These are phyloP conservation scores for Pseudognaphalium luteoalbum DNA, from an alignment of 129 eudicot species.

Conservation along the genomic window DNA sequence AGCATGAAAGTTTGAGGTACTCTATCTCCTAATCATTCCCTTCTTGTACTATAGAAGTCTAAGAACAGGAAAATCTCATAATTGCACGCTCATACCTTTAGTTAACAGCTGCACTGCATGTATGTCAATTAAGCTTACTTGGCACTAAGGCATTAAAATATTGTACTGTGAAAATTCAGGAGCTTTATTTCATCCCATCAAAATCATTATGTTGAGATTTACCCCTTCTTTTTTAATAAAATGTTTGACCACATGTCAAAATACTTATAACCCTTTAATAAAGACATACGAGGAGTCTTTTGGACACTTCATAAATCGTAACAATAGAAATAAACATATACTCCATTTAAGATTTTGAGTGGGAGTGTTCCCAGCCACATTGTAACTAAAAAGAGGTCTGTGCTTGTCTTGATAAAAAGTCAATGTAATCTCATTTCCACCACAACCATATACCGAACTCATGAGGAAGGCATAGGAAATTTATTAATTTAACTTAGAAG, in stretches of 20 bases:
- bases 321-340: not conserved
- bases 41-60: not conserved
- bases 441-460: conserved; percentile 16
- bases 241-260: not conserved
- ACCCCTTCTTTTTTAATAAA: not conserved
- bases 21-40: not conserved
- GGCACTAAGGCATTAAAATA: conserved; percentile 20
- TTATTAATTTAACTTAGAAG: not conserved
- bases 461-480: not conserved
- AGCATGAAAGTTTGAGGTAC: not conserved
- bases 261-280: not conserved
- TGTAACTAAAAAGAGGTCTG: not conserved
- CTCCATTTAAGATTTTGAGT: not conserved
- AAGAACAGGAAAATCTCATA: not conserved
- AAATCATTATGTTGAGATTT: not conserved
- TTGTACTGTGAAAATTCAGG: not conserved
- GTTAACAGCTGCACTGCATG: conserved; percentile 7
- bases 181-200: not conserved
- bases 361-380: not conserved
- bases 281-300: not conserved
- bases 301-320: not conserved
- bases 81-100: conserved; percentile 1
- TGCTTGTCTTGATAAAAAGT: conserved; percentile 3
- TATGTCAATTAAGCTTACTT: conserved; percentile 12
- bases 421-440: conserved; percentile 14